Evolutionary conservation across 2,329 filamentous ascomycete species (phyloP), one percentile per base, ranked within the genome.

Genomic region (Xylaria polymorpha): DNA sequence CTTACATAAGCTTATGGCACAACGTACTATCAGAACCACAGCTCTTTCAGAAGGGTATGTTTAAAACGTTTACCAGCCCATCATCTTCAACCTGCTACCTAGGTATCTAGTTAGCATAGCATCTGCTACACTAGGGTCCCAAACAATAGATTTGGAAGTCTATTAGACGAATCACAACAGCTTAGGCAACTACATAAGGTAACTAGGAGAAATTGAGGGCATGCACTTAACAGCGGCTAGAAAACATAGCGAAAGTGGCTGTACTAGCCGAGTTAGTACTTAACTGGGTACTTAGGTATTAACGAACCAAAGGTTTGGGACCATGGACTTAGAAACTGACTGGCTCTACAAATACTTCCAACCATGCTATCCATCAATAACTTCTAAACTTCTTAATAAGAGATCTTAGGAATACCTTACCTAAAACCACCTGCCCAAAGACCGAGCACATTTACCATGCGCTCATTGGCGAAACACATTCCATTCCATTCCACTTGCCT

Each of bases 1-100:
- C 66, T 68, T 65, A 68, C 50, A 61, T 68, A 68, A 68, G 61
- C 51, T 65, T 65, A 65, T 65, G 61, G 65, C 57, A 50, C 57
- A 65, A 64, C 12, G 25, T 41, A 59, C 37, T 32, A 29, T 32
- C 12, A 29, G 7, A 22, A 4, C 43, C 37, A 29, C 37, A 57
- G 15, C 22, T 4, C 39, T 32, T 53, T 53, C n/a, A 2, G 29
- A 35, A 55, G 9, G n/a, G 29, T 25, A 20, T 50, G 12, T 50
- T 6, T 8, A 46, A 46, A 46, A 43, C 41, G 14, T 4, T 9
- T 43, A 3, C 41, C 10, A 9, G 35, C 35, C 10, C 37, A 41
- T 41, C 37, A 41, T 41, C 37, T 41, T 41, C 12, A 41, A 4
- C 37, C 37, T 41, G 12, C 37, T n/a, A n/a, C n/a, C n/a, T 15